A percentile compares a stretch with the other conserved stretches of the same genome.
phyloP scores from a whole-genome alignment of 768 basidiomycete species.

The Calvatia gigantea region DNA sequence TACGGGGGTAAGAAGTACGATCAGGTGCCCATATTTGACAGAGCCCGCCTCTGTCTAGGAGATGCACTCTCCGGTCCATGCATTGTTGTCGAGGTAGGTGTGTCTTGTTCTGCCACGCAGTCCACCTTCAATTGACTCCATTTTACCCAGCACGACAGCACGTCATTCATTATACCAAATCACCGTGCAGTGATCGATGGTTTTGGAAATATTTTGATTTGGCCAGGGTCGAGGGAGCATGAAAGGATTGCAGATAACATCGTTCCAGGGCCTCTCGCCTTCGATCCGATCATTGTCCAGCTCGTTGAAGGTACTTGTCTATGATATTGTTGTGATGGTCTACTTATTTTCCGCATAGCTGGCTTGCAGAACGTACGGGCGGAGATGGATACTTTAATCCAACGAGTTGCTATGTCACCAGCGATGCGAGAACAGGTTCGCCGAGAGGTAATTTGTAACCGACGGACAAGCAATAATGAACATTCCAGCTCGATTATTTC shows the following conservation, averaged over 20 bases:
- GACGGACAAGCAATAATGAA: not conserved
- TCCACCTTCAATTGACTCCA: not conserved
- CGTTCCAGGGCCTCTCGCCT: not conserved
- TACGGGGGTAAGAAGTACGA: constrained; percentile 17
- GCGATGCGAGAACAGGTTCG: constrained; percentile 24
- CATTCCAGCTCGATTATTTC: constrained; percentile 20
- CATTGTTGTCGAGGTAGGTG: constrained; percentile 23
- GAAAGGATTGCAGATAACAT: not conserved
- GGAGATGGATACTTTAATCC: constrained; percentile 27
- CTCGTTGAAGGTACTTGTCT: constrained; percentile 13
- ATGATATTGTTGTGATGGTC: no score
- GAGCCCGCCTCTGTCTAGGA: constrained; percentile 18
- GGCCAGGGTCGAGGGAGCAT: constrained; percentile 12
- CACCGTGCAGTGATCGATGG: constrained; percentile 25
- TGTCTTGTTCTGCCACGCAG: not conserved
- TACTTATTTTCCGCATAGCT: not conserved
- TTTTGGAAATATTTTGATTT: constrained; percentile 25
- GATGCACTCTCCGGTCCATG: constrained; percentile 22
- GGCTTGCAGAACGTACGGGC: constrained; percentile 21
- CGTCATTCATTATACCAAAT: constrained; percentile 22
- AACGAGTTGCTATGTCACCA: constrained; percentile 23
- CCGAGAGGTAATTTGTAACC: not conserved
- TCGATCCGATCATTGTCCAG: constrained; percentile 14
- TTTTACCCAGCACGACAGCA: constrained; percentile 20
- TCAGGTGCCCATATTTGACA: constrained; percentile 23